Percentiles rank a stretch among this genome's conserved stretches.
phyloP scores from a whole-genome alignment of 345 rosid species.

The Reutealis trisperma region DNA sequence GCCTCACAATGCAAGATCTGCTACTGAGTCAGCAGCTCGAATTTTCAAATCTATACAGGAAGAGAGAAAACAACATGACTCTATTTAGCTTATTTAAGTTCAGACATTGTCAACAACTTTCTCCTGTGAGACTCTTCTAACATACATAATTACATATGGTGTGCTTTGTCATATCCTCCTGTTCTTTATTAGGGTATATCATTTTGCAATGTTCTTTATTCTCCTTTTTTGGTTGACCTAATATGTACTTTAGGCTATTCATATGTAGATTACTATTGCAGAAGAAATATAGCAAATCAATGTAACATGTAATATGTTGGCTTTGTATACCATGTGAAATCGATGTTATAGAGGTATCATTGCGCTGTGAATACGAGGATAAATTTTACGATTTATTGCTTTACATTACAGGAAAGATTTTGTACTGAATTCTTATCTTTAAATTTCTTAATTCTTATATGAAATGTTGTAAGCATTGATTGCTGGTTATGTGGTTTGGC shows the following conservation, averaged over 20 bases:
- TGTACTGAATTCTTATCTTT: not conserved
- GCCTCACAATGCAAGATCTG: conserved; percentile 75
- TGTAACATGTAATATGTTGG: conserved; percentile 16
- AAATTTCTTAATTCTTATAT: not conserved
- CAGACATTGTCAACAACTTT: not conserved
- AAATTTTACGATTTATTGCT: too few species aligned
- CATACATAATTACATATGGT: conserved; percentile 2
- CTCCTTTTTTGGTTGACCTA: conserved; percentile 10
- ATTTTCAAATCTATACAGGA: conserved; percentile 88
- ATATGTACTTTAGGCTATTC: conserved; percentile 2
- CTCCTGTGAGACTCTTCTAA: not conserved
- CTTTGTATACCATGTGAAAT: conserved; percentile 1
- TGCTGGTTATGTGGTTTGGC: not conserved
- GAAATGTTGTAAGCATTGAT: not conserved
- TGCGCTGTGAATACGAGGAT: not conserved
- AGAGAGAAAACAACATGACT: conserved; percentile 59
- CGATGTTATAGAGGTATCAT: not conserved
- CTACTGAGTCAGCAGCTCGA: conserved; percentile 82
- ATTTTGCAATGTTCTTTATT: not conserved
- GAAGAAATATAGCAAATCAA: conserved; percentile 7
- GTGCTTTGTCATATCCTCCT: conserved; percentile 10
- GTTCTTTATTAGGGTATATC: conserved; percentile 1
- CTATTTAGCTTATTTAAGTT: conserved; percentile 23
- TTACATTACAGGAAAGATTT: not conserved
- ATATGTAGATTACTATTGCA: conserved; percentile 5